Evolutionary conservation across 495 filamentous ascomycete genomes (phyloP), one percentile per base, ranked within the genome.

Genomic region (Penicillium silybi): DNA sequence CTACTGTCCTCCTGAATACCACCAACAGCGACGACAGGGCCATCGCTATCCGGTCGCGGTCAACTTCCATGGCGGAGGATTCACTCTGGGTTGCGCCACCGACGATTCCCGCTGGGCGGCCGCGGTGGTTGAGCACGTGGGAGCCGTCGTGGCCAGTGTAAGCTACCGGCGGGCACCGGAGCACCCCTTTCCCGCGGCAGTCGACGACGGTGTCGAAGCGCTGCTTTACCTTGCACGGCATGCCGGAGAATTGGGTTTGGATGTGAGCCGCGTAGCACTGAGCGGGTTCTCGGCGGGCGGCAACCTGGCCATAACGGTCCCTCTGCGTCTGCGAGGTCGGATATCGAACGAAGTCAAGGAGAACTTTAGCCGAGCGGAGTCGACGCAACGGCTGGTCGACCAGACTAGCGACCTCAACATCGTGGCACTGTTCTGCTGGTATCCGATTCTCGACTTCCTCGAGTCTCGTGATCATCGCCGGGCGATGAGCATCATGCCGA

Each of bases 201-300:
- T 90, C 5, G 86, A 92, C 41, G 90, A 95, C 57, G 82, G 85
- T 2, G 84, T 83, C 6, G 85, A 86, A 39, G 85, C 86, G 0
- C 51, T 90, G 1, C 68, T 89, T 6, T 87, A 86, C 58, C 67
- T 92, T 0, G 79, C 84, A 18, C 64, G 69, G 0, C 73, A 87
- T 57, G 81, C 85, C 0, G 63, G 66, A 1, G 80, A 85, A 17
- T 57, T 80, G 17, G 67, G 69, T 0, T 58, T 91, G 41, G 81
- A 88, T 66, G 50, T 79, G 26, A 72, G 76, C 40, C 68, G 83
- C 44, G 81, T 96, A 15, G 88, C 84, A 3, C 70, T 92, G 9
- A 89, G 81, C 5, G 92, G 92, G 15, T 97, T 97, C 69, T 90
- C 86, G 0, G 88, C 89, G 2, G 92, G 92, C 2, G 92, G 84